phyloP scores from a whole-genome alignment of 192 early-diverging fungal species.

The Phycomyces blakesleeanus region DNA sequence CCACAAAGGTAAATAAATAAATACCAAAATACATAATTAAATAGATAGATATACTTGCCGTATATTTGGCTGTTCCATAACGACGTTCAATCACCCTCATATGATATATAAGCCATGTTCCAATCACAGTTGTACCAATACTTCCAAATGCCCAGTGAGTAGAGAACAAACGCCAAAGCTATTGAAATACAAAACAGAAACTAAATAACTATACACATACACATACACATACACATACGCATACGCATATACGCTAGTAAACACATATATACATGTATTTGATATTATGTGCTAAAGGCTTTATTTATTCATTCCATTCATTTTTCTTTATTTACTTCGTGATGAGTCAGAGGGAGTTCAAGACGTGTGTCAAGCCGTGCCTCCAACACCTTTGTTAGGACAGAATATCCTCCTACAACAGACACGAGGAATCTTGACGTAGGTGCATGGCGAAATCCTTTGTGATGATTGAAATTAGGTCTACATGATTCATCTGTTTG shows the following conservation, averaged over 20 bases:
- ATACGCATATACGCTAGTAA: no score
- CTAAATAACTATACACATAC: no score
- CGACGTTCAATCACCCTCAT: slow-evolving; percentile 56
- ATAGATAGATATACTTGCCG: slow-evolving; percentile 29
- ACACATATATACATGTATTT: no score
- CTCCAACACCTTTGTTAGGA: slow-evolving; percentile 41
- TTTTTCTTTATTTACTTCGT: slow-evolving; percentile 38
- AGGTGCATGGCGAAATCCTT: slow-evolving; percentile 62
- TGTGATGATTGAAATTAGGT: no score
- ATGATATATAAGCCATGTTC: slow-evolving; percentile 51
- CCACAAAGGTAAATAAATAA: no score
- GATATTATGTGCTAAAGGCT: no score
- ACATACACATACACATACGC: no score
- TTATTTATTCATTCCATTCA: background rate
- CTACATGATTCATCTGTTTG: no score
- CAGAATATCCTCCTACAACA: slow-evolving; percentile 44
- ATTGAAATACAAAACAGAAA: background rate
- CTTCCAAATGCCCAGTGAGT: slow-evolving; percentile 49
- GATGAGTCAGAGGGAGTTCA: slow-evolving; percentile 41
- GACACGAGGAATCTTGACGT: slow-evolving; percentile 50
- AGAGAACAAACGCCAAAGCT: slow-evolving; percentile 55
- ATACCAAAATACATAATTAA: no score
- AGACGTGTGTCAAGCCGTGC: slow-evolving; percentile 36
- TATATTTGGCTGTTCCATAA: slow-evolving; percentile 57
- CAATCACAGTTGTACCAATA: slow-evolving; percentile 49